Percentiles rank a stretch among this genome's conserved stretches.
These are phyloP conservation scores for Aspergillus aculeatus DNA, from an alignment of 2,329 filamentous ascomycete species.

Conservation along the genomic window DNA sequence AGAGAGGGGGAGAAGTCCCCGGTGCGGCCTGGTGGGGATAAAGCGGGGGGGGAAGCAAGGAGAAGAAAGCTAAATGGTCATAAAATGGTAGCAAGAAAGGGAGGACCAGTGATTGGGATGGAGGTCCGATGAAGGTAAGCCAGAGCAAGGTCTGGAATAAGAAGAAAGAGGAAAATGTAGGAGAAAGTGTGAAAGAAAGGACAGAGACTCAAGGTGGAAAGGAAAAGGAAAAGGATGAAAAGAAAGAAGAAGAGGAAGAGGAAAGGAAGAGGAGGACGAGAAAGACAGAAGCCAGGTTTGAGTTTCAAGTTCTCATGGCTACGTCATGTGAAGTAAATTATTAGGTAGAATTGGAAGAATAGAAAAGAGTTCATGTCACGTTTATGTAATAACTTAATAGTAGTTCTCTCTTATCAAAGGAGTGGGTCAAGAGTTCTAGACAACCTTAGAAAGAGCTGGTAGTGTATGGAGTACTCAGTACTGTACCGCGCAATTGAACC, in stretches of 20 bases:
- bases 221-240: conserved; percentile 1
- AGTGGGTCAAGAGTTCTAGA: not conserved
- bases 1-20: conserved; percentile 5
- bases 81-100: not conserved
- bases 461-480: no score
- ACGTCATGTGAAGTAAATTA: conserved; percentile 1
- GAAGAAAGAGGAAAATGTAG: conserved; percentile 3
- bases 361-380: not conserved
- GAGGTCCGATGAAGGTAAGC: not conserved
- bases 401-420: not conserved
- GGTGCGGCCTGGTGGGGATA: not conserved
- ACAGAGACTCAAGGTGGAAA: not conserved
- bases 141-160: conserved; percentile 2
- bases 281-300: conserved; percentile 6
- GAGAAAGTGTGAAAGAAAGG: no score
- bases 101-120: not conserved
- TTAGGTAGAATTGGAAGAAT: not conserved
- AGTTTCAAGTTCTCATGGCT: conserved; percentile 4
- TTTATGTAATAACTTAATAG: not conserved
- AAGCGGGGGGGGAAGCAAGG: not conserved
- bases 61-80: not conserved
- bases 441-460: no score
- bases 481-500: no score
- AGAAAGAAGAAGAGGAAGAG: conserved; percentile 2
- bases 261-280: conserved; percentile 5